Evolutionary conservation across 1,284 basidiomycete species (phyloP).

Genomic region (Moesziomyces sp.): DNA sequence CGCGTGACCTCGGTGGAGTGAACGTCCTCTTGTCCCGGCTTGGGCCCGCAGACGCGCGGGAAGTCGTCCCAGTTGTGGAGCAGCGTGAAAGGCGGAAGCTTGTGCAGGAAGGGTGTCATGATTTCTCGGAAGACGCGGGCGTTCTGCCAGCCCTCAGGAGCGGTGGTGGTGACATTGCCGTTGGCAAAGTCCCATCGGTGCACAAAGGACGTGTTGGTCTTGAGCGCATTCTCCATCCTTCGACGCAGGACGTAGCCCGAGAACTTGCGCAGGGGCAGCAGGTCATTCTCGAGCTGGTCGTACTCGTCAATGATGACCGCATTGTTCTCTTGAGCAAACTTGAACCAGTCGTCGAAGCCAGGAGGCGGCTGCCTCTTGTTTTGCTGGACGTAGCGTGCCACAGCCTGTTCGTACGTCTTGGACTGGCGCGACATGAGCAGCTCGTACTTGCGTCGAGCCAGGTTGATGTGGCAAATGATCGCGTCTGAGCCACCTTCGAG

Average conservation of each 20-base stretch:
- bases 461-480: constrained; percentile 12
- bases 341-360: constrained; percentile 26
- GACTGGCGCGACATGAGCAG: constrained; percentile 14
- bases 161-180: constrained; percentile 11
- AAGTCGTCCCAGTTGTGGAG: constrained; percentile 31
- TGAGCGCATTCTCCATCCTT: constrained; percentile 11
- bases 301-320: constrained; percentile 26
- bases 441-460: constrained; percentile 20
- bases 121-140: constrained; percentile 5
- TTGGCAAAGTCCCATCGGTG: constrained; percentile 22
- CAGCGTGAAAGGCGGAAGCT: constrained; percentile 20
- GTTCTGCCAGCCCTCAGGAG: constrained; percentile 1
- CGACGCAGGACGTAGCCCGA: constrained; percentile 14
- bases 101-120: constrained; percentile 22
- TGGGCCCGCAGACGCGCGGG: constrained; percentile 21
- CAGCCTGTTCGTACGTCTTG: constrained; percentile 20
- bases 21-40: constrained; percentile 8
- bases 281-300: constrained; percentile 28
- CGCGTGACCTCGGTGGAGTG: neutral
- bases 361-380: constrained; percentile 19
- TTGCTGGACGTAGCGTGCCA: constrained; percentile 19
- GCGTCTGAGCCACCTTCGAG: constrained; percentile 17
- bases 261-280: constrained; percentile 17
- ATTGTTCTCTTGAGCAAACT: constrained; percentile 16
- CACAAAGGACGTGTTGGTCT: constrained; percentile 3